Evolutionary conservation across 345 rosid genomes (phyloP).

Genomic region (Syzygium jambos): DNA sequence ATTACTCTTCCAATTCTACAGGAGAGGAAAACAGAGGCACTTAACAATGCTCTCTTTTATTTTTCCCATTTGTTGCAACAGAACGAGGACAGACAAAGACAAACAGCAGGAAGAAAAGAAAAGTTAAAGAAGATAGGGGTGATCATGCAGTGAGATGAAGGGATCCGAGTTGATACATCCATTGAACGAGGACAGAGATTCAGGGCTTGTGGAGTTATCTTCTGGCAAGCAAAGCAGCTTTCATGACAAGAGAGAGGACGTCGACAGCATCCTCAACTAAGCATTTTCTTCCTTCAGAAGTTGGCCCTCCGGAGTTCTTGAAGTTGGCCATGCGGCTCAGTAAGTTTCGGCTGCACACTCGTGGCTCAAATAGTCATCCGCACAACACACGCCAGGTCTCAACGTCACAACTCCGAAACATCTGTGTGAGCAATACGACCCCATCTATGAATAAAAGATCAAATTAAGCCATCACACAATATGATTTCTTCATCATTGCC

Average conservation of each 20-base stretch:
- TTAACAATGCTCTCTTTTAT: background rate
- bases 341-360: slow-evolving; percentile 79
- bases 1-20: background rate
- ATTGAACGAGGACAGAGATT: background rate
- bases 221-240: slow-evolving; percentile 89
- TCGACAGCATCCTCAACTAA: background rate
- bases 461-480: background rate
- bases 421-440: background rate
- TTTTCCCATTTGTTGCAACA: background rate
- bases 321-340: slow-evolving; percentile 54
- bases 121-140: too few relatives aligned
- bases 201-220: slow-evolving; percentile 64
- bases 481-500: background rate
- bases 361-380: slow-evolving; percentile 73
- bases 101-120: background rate
- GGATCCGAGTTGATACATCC: too few relatives aligned
- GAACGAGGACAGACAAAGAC: too few relatives aligned
- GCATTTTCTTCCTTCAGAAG: slow-evolving; percentile 70
- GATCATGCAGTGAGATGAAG: too few relatives aligned
- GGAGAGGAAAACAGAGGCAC: background rate
- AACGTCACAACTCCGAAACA: background rate
- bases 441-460: background rate
- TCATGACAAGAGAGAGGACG: slow-evolving; percentile 44
- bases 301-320: slow-evolving; percentile 14
- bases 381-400: background rate